Base-by-base conservation (phyloP, 176 grass and related monocot species). In the Musa schizocarpa region DNA sequence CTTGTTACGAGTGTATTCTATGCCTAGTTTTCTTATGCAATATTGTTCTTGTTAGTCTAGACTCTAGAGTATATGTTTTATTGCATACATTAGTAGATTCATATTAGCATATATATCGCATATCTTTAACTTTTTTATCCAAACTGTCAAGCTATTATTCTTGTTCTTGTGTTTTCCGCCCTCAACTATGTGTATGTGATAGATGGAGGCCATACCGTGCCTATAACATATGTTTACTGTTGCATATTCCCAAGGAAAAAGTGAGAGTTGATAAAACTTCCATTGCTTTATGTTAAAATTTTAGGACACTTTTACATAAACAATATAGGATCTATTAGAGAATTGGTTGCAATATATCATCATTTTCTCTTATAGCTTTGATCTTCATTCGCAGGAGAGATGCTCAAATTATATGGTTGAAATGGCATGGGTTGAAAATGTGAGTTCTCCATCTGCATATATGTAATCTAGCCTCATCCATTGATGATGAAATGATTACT, bases 351-450 rank as follows among this genome's bases (percentile, higher is more conserved):
- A 3, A 43, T 77, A 4, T 63, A 20, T 66, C 1, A 17, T 65
- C 48, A 66, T 77, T 25, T 43, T 49, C 11, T 56, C 16, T 27
- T 51, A 21, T 27, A 19, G 1, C 34, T 29, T 65, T 20, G 17
- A 43, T 73, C 2, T 54, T 61, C 11, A 54, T 73, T 84, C n/a
- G 78, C 84, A 92, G 86, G 78, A 7, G 55, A 87, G 87, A 71
- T 89, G 84, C 59, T 89, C 91, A 72, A 92, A 84, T 72, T 99
- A 95, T 58, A 95, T 86, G 88, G 88, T 99, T 52, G 90, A 99
- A 89, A 99, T 99, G 95, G 88, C 81, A 68, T 92, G 82, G 90
- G 84, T 83, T 76, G 92, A 99, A 87, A 89, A 84, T 64, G 96
- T 92, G 86, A 86, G 96, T 89, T n/a, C 73, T 69, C 16, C n/a